Conservation (phyloP, 495 filamentous ascomycete genomes). For the Podospora pseudoanserina region DNA sequence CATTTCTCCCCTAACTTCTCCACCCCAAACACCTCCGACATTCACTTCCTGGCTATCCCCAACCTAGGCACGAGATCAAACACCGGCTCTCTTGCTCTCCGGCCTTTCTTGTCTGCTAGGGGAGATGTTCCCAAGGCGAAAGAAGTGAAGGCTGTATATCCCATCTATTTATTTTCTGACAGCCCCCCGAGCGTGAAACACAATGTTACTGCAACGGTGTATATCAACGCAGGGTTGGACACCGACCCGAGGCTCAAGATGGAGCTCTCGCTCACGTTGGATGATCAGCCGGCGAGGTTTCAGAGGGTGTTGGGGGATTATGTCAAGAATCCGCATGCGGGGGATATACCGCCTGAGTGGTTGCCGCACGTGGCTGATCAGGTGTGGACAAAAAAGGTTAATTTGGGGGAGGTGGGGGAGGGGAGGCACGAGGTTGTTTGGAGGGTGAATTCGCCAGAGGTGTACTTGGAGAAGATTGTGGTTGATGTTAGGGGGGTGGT, state of each 20-base stretch:
- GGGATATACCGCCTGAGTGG: slow-evolving; percentile 52
- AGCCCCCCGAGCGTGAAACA: slow-evolving; percentile 8
- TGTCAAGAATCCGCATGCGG: slow-evolving; percentile 37
- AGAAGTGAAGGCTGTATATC: slow-evolving; percentile 48
- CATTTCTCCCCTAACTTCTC: slow-evolving; percentile 35
- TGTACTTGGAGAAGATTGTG: slow-evolving; percentile 60
- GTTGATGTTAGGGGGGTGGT: slow-evolving; percentile 53
- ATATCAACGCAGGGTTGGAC: slow-evolving; percentile 39
- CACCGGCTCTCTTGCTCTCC: slow-evolving; percentile 49
- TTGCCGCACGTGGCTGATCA: slow-evolving; percentile 46
- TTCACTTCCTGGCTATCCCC: slow-evolving; percentile 34
- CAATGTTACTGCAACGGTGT: slow-evolving; percentile 50
- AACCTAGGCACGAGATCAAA: slow-evolving; percentile 44
- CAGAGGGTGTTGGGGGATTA: slow-evolving; percentile 44
- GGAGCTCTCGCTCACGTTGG: slow-evolving; percentile 44
- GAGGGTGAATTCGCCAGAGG: slow-evolving; percentile 51
- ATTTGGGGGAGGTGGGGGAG: slow-evolving; percentile 30
- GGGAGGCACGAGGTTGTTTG: slow-evolving; percentile 51
- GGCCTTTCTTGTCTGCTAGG: slow-evolving; percentile 40
- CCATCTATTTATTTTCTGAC: slow-evolving; percentile 51
- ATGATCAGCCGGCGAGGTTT: slow-evolving; percentile 42
- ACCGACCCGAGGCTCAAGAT: slow-evolving; percentile 30
- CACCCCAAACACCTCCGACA: slow-evolving; percentile 25
- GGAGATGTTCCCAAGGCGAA: slow-evolving; percentile 27
- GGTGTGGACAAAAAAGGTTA: slow-evolving; percentile 53